These are phyloP conservation scores for Isochrysis galbana DNA, from an alignment of 78 protist genomes.

Conservation along the genomic window DNA sequence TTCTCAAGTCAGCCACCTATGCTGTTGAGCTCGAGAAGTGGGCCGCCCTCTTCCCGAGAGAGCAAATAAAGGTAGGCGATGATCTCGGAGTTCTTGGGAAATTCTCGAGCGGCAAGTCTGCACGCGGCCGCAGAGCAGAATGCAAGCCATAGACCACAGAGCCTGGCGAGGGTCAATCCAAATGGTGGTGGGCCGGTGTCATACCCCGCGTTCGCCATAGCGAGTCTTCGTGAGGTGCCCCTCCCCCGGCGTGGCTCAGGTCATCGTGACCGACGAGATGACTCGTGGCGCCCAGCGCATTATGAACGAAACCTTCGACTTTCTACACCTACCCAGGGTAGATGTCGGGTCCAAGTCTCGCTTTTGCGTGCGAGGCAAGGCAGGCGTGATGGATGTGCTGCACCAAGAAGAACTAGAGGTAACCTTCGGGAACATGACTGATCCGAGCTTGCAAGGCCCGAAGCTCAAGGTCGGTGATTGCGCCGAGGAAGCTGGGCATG, in stretches of 20 bases:
- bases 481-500: background rate
- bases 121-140: too few species aligned
- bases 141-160: too few species aligned
- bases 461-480: background rate
- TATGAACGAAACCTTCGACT: background rate
- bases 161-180: too few species aligned
- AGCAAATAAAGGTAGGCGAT: background rate
- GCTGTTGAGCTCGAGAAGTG: background rate
- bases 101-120: too few species aligned
- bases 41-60: background rate
- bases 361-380: constrained; percentile 10
- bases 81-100: too few species aligned
- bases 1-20: background rate
- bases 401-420: background rate
- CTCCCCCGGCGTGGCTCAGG: too few species aligned
- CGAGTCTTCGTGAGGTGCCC: too few species aligned
- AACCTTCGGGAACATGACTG: background rate
- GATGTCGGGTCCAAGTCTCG: background rate
- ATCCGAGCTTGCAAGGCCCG: background rate
- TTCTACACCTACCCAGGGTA: background rate
- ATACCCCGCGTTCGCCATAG: too few species aligned
- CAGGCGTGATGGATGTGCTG: constrained; percentile 21
- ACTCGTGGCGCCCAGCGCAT: background rate
- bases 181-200: too few species aligned
- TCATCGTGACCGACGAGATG: background rate